Conservation (phyloP, 768 basidiomycete genomes). For the Pisolithus orientalis region DNA sequence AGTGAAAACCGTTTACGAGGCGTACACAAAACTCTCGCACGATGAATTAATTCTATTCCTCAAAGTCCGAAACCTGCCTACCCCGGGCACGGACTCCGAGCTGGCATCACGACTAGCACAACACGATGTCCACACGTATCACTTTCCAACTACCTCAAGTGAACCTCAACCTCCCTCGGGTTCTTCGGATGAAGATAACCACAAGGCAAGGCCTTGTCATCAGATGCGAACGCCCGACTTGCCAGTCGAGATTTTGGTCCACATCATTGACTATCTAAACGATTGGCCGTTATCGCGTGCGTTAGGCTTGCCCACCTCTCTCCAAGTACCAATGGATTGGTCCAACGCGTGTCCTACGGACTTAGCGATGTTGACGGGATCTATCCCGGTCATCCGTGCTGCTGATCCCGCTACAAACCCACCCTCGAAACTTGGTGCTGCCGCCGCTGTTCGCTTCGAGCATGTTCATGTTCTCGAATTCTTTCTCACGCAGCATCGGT, state of each 20-base stretch:
- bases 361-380: slow-evolving; percentile 63
- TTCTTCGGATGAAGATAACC: slow-evolving; percentile 10
- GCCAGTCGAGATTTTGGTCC: slow-evolving; percentile 69
- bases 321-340: slow-evolving; percentile 68
- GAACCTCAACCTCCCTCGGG: slow-evolving; percentile 17
- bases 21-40: slow-evolving; percentile 62
- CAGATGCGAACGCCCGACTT: slow-evolving; percentile 49
- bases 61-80: slow-evolving; percentile 64
- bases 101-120: slow-evolving; percentile 68
- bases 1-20: slow-evolving; percentile 48
- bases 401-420: slow-evolving; percentile 48
- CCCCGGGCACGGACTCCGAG: slow-evolving; percentile 53
- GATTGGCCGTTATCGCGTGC: slow-evolving; percentile 84
- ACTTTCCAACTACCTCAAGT: slow-evolving; percentile 36
- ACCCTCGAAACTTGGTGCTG: slow-evolving; percentile 66
- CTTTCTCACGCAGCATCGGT: slow-evolving; percentile 58
- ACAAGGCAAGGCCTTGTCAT: slow-evolving; percentile 22
- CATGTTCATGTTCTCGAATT: slow-evolving; percentile 73
- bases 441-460: slow-evolving; percentile 62
- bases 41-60: slow-evolving; percentile 72
- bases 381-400: slow-evolving; percentile 53
- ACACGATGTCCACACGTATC: slow-evolving; percentile 69
- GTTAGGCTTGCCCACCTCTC: slow-evolving; percentile 64
- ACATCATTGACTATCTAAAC: slow-evolving; percentile 71
- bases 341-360: slow-evolving; percentile 62